Evolutionary conservation across 2,329 filamentous ascomycete species (phyloP).

Genomic region (Knoxdaviesia capensis): DNA sequence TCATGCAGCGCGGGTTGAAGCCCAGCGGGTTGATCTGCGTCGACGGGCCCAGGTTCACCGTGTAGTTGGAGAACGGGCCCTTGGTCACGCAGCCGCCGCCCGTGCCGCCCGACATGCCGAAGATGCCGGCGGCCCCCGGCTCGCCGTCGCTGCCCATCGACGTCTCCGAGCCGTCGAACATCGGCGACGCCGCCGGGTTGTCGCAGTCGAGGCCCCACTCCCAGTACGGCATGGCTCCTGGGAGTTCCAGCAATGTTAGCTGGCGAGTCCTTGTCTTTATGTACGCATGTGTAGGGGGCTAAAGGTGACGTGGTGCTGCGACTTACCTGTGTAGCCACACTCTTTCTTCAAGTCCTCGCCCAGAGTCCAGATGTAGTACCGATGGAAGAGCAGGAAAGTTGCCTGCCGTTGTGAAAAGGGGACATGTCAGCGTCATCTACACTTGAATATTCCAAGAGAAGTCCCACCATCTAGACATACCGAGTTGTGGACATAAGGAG

Average conservation of each 20-base stretch:
- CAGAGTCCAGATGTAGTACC: constrained; percentile 12
- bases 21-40: constrained; percentile 12
- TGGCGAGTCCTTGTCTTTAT: background rate
- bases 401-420: constrained; percentile 6
- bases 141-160: constrained; percentile 25
- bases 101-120: constrained; percentile 11
- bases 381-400: constrained; percentile 13
- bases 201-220: constrained; percentile 26
- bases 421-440: too few species aligned
- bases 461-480: background rate
- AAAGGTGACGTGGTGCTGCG: background rate
- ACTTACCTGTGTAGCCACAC: constrained; percentile 16
- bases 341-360: constrained; percentile 10
- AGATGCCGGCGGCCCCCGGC: constrained; percentile 9
- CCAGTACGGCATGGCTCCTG: constrained; percentile 16
- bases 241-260: background rate
- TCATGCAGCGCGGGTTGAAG: constrained; percentile 22
- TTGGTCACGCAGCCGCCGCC: constrained; percentile 30
- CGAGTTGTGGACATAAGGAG: constrained; percentile 9
- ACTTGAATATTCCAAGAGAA: too few species aligned
- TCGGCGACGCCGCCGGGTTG: constrained; percentile 22
- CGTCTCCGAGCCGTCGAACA: constrained; percentile 29
- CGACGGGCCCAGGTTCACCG: constrained; percentile 13
- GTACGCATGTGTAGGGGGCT: background rate
- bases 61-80: constrained; percentile 21